A percentile compares a stretch with the other conserved stretches of the same genome.
Conservation (phyloP, 495 filamentous ascomycete species). For the Neurospora sp. region DNA sequence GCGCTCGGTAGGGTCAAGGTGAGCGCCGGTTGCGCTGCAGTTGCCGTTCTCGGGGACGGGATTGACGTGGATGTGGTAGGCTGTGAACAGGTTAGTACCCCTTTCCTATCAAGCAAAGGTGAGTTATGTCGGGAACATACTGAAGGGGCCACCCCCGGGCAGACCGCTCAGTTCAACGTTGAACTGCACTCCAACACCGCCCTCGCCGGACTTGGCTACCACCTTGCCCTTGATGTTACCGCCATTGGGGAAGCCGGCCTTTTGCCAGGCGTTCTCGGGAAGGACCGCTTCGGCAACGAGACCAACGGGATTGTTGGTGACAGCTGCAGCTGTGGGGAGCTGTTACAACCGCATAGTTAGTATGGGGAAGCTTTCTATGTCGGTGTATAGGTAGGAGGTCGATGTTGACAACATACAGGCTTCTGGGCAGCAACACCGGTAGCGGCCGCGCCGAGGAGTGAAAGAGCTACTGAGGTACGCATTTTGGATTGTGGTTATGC, state of each 20-base stretch:
- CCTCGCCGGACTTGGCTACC: slow-evolving; percentile 38
- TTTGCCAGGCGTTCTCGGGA: slow-evolving; percentile 40
- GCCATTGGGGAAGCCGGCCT: slow-evolving; percentile 36
- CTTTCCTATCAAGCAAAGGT: not conserved
- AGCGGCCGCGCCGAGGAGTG: not conserved
- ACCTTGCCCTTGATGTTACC: slow-evolving; percentile 53
- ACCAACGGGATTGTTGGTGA: slow-evolving; percentile 53
- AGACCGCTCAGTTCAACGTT: slow-evolving; percentile 53
- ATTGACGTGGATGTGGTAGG: slow-evolving; percentile 72
- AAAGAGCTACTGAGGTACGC: not conserved
- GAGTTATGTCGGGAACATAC: slow-evolving; percentile 36
- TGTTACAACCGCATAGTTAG: slow-evolving; percentile 21
- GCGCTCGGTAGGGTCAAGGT: slow-evolving; percentile 46
- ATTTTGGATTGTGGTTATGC: not conserved
- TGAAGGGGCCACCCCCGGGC: slow-evolving; percentile 59
- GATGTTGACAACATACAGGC: slow-evolving; percentile 3
- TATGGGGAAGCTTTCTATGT: not conserved
- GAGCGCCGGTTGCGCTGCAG: slow-evolving; percentile 61
- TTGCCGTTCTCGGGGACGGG: slow-evolving; percentile 68
- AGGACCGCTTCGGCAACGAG: slow-evolving; percentile 50
- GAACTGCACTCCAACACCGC: slow-evolving; percentile 56
- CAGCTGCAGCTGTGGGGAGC: slow-evolving; percentile 45
- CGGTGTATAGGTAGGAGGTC: not conserved
- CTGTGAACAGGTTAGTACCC: slow-evolving; percentile 26
- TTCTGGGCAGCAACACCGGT: slow-evolving; percentile 1